Conservation (phyloP, 768 basidiomycete species). For the Clitopilus passeckerianus region DNA sequence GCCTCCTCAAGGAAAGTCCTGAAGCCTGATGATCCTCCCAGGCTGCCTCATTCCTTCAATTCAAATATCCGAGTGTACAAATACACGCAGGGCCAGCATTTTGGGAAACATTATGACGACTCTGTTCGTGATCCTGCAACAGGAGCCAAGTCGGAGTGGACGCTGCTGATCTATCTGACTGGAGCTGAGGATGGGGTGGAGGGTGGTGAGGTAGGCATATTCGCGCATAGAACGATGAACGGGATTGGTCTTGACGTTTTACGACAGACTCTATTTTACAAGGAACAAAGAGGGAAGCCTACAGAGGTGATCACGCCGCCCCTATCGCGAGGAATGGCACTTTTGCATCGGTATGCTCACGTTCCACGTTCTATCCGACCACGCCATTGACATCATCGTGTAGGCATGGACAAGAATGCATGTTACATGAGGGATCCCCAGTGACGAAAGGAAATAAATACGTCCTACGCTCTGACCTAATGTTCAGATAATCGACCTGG, state of each 20-base stretch:
- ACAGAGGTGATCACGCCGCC: constrained; percentile 46
- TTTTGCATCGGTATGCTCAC: constrained; percentile 55
- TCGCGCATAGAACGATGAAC: neutral
- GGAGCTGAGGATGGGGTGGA: constrained; percentile 69
- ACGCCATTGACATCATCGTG: neutral
- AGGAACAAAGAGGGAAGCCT: constrained; percentile 43
- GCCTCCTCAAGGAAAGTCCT: constrained; percentile 28
- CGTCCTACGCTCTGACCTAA: constrained; percentile 66
- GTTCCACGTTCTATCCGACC: neutral
- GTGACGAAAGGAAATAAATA: constrained; percentile 66
- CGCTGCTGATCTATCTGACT: constrained; percentile 67
- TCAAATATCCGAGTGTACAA: constrained; percentile 74
- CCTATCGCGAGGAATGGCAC: constrained; percentile 55
- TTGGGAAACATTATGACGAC: constrained; percentile 78
- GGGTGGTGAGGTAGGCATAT: constrained; percentile 53
- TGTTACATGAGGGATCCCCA: constrained; percentile 66
- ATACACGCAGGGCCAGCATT: constrained; percentile 58
- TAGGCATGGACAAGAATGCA: constrained; percentile 69
- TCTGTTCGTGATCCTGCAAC: constrained; percentile 54
- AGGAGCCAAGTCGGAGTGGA: constrained; percentile 72
- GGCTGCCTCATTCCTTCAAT: constrained; percentile 56
- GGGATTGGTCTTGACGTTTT: neutral
- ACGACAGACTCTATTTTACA: constrained; percentile 65
- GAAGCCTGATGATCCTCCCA: constrained; percentile 17
- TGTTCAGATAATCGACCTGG: constrained; percentile 36